phyloP scores from a whole-genome alignment of 2,329 filamentous ascomycete genomes.

The Penicillium decumbens region DNA sequence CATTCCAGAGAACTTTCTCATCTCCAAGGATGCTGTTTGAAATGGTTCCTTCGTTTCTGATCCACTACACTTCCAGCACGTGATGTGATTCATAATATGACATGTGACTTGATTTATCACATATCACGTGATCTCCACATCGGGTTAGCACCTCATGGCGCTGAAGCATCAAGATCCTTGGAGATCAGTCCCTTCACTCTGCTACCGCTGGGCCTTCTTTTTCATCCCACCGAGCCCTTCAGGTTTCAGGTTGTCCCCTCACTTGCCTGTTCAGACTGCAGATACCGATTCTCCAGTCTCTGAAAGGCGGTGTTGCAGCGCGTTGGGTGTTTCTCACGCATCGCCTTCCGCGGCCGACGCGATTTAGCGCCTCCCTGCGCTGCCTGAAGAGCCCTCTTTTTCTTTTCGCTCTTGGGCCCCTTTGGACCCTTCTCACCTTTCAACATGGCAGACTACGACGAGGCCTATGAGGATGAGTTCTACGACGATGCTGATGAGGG shows the following conservation, averaged over 20 bases:
- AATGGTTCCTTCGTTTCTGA: no score
- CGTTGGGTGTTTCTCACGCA: conserved; percentile 19
- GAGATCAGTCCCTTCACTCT: conserved; percentile 26
- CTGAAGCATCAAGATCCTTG: conserved; percentile 28
- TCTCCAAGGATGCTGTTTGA: no score
- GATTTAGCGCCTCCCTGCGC: conserved; percentile 19
- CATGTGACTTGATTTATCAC: conserved; percentile 1
- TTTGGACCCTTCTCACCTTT: not conserved
- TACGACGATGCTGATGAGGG: conserved; percentile 64
- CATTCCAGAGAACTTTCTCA: no score
- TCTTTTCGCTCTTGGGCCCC: not conserved
- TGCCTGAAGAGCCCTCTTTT: conserved; percentile 8
- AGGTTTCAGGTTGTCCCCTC: conserved; percentile 21
- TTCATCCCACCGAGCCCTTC: conserved; percentile 19
- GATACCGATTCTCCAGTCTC: conserved; percentile 13
- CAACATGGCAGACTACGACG: conserved; percentile 55
- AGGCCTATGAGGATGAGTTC: conserved; percentile 64
- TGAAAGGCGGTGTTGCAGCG: conserved; percentile 21
- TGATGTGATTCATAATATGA: no score
- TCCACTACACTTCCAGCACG: no score
- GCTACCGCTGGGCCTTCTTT: conserved; percentile 23
- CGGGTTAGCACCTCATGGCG: conserved; percentile 20
- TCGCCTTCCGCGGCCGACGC: conserved; percentile 17
- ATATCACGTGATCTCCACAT: conserved; percentile 23
- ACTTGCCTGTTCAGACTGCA: conserved; percentile 14